Evolutionary conservation across 2,329 filamentous ascomycete species (phyloP), one percentile per base, ranked within the genome.

Genomic region (Fusarium buxicola): DNA sequence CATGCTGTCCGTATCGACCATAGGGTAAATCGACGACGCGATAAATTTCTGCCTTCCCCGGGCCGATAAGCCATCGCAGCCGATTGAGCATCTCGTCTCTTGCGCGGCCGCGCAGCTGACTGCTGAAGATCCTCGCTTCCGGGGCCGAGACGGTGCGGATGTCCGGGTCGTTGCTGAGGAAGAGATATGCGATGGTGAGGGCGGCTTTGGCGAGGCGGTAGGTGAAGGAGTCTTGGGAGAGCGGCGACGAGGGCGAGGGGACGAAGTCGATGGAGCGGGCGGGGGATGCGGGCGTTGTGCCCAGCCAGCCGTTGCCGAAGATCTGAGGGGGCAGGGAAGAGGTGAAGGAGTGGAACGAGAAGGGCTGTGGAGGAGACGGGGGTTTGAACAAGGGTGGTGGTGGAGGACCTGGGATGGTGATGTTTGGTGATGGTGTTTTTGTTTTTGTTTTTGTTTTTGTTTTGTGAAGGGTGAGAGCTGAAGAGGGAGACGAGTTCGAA

Each of bases 21-120:
- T 70, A 71, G 0, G 68, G 67, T 1, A 71, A 25, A 45, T 71
- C 64, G 15, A 70, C 60, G n/a, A 69, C 69, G 13, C 63, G 63
- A 25, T 66, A 55, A 54, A 70, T 70, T 40, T 72, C 60, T 10
- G 55, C 38, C 4, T 32, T 51, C 3, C 69, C 69, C 1, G 69
- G 68, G 0, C 69, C 69, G 6, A 71, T 52, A 0, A 71, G 60
- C 64, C 64, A 71, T 12, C 69, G 64, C 2, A 71, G 9, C 2
- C 66, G 66, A 4, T 58, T 68, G n/a, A 72, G 48, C 52, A 71
- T 49, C 9, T 72, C 69, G 8, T 70, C 60, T 8, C 60, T 59
- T 1, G 60, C 55, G 0, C 55, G 48, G 4, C 63, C 67, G 24
- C 57, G 52, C 11, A 71, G 41, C 2, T 51, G 43, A 5, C 58